Percentiles rank a stretch among this genome's conserved stretches.
These are phyloP conservation scores for Peronospora farinosa DNA, from an alignment of 352 stramenopile genomes.

Conservation along the genomic window DNA sequence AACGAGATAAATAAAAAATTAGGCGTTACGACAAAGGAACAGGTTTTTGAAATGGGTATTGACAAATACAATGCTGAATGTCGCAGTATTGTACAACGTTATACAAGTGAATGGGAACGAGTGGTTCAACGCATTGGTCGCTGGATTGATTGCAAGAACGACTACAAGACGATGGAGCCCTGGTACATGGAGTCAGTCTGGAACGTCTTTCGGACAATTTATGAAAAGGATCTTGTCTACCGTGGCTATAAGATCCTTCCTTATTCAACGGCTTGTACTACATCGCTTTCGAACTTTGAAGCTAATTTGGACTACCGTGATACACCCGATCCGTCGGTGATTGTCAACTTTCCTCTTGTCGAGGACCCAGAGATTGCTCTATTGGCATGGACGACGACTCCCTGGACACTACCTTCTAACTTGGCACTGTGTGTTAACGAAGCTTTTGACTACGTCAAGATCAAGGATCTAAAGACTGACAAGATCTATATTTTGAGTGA, in stretches of 20 bases:
- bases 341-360: slow-evolving; percentile 93
- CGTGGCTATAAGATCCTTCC: slow-evolving; percentile 99
- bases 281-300: slow-evolving; percentile 99
- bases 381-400: slow-evolving; percentile 99
- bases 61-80: slow-evolving; percentile 99
- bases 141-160: slow-evolving; percentile 99
- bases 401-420: slow-evolving; percentile 98
- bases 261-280: slow-evolving; percentile 96
- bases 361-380: slow-evolving; percentile 85
- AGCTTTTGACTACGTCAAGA: slow-evolving; percentile 95
- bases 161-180: slow-evolving; percentile 99
- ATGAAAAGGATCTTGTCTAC: slow-evolving; percentile 98
- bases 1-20: slow-evolving; percentile 99
- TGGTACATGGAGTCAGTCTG: slow-evolving; percentile 99
- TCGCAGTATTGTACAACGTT: slow-evolving; percentile 95
- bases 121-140: slow-evolving; percentile 96
- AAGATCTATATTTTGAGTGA: slow-evolving; percentile 94
- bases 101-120: slow-evolving; percentile 98
- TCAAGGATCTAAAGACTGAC: slow-evolving; percentile 89
- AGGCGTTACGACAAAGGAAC: slow-evolving; percentile 94
- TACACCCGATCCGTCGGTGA: slow-evolving; percentile 95
- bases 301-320: slow-evolving; percentile 99
- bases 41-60: slow-evolving; percentile 96
- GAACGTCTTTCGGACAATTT: slow-evolving; percentile 98
- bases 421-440: slow-evolving; percentile 97